A percentile compares a stretch with the other conserved stretches of the same genome.
These are phyloP conservation scores for Globisporangium heterothallicum DNA, from an alignment of 352 stramenopile species.

Conservation along the genomic window DNA sequence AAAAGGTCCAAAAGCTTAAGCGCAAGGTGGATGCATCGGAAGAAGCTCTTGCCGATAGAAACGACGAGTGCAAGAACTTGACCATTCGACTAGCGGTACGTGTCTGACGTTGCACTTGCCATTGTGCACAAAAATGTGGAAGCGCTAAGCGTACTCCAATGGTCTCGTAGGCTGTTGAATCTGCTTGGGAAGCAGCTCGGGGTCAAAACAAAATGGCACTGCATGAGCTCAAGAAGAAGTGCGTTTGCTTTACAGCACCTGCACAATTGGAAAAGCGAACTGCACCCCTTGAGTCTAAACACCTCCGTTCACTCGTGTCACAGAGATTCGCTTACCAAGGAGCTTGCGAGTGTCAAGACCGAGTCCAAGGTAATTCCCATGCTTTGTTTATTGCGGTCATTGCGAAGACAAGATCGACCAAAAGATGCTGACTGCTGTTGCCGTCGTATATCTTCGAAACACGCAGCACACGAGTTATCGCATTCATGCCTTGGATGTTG, in stretches of 20 bases:
- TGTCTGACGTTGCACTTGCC: neutral
- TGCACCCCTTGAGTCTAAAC: neutral
- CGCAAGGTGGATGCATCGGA: constrained; percentile 43
- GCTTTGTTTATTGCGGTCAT: no score
- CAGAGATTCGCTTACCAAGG: constrained; percentile 59
- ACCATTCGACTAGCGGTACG: constrained; percentile 50
- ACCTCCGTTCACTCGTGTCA: neutral
- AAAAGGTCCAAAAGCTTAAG: constrained; percentile 74
- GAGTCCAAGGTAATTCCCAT: constrained; percentile 45
- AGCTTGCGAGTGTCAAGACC: constrained; percentile 58
- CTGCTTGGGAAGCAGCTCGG: constrained; percentile 68
- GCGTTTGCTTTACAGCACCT: neutral
- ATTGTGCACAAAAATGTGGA: neutral
- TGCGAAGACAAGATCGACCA: no score
- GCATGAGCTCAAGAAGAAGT: constrained; percentile 82
- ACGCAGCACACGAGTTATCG: constrained; percentile 58
- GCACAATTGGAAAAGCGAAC: neutral
- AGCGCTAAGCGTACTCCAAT: neutral
- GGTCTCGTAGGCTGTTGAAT: constrained; percentile 54
- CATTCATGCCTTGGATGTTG: constrained; percentile 67
- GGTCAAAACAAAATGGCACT: constrained; percentile 74
- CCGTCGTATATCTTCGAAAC: neutral
- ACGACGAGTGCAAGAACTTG: constrained; percentile 71
- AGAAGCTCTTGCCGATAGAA: constrained; percentile 40
- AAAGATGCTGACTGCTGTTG: neutral